Evolutionary conservation across 1,139 yeast species (phyloP), one percentile per base, ranked within the genome.

Genomic region (Sugiyamaella grinbergsii): DNA sequence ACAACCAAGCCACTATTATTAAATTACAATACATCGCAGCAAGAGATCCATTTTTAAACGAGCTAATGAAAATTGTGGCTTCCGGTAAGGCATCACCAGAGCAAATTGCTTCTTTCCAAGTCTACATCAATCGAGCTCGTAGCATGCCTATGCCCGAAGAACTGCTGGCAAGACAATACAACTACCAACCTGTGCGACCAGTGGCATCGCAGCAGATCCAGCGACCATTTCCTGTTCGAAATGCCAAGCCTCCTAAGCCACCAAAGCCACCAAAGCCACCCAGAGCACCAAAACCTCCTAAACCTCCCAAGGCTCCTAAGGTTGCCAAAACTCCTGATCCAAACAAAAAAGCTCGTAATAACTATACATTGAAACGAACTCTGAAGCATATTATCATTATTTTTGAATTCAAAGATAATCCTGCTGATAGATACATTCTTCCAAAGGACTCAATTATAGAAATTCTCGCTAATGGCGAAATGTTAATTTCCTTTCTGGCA

Each of bases 21-120:
- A 87, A 90, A 62, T 75, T 91, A 59, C 90, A 90, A 59, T 76
- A 85, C 1, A 82, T 91, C 67, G 97, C 97, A 0, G 77, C 86
- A 42, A 75, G 77, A 3, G 95, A 90, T 61, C 75, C 80, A 1
- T 76, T 82, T 5, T 69, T 91, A 47, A 84, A 82, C 58, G 71
- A 77, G 1, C 70, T 91, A 49, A 89, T 91, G 96, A 81, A 83
- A 55, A 77, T 76, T 5, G 96, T 91, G 1, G 96, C 98, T 0
- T 78, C 83, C 54, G 95, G 96, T 1, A 75, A 74, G 26, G 96
- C 96, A 0, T 67, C 82, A 0, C 77, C 80, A 1, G 82, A 77
- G 6, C 93, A 89, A 64, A 84, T 91, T 20, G 72, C 79, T 31
- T 81, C 80, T 36, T 90, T 90, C 65, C 95, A 89, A 66, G 82